phyloP scores from a whole-genome alignment of 176 grass and related monocot species.

The Oryza nivara region DNA sequence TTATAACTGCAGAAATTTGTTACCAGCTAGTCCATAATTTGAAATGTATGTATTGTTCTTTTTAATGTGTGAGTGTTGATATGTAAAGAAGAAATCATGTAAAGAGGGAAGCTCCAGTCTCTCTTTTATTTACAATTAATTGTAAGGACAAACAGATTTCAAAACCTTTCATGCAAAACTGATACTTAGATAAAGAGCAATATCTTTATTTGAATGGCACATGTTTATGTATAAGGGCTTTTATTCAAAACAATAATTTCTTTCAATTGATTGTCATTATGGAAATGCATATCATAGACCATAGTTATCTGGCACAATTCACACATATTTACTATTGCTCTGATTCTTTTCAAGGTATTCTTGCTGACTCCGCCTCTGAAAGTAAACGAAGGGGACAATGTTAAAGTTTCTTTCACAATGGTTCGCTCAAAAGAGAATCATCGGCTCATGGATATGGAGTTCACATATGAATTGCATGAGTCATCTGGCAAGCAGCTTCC shows the following conservation, averaged over 20 bases:
- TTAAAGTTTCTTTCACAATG: conserved; percentile 84
- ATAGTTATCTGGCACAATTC: conserved; percentile 16
- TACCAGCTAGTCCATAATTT: not conserved
- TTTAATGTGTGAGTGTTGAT: not conserved
- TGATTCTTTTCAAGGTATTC: conserved; percentile 60
- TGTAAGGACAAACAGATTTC: not conserved
- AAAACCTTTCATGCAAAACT: conserved; percentile 3
- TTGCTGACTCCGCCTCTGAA: conserved; percentile 71
- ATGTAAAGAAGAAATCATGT: conserved; percentile 6
- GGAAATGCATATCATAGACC: not conserved
- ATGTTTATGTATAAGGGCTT: not conserved
- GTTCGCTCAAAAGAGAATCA: conserved; percentile 92
- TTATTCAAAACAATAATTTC: conserved; percentile 12
- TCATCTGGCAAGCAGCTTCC: conserved; percentile 71
- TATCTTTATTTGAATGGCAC: not conserved
- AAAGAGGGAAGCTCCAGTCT: not conserved
- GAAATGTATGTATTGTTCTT: not conserved
- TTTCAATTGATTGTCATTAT: not conserved
- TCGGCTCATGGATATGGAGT: conserved; percentile 87
- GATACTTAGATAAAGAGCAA: not conserved
- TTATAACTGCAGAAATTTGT: conserved; percentile 11
- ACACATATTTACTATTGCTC: not conserved
- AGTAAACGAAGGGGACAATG: conserved; percentile 73
- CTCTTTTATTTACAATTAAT: not conserved
- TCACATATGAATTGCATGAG: conserved; percentile 76